Conservation (phyloP, 441 rosid genomes). For the Pelargonium cotyledonis region DNA sequence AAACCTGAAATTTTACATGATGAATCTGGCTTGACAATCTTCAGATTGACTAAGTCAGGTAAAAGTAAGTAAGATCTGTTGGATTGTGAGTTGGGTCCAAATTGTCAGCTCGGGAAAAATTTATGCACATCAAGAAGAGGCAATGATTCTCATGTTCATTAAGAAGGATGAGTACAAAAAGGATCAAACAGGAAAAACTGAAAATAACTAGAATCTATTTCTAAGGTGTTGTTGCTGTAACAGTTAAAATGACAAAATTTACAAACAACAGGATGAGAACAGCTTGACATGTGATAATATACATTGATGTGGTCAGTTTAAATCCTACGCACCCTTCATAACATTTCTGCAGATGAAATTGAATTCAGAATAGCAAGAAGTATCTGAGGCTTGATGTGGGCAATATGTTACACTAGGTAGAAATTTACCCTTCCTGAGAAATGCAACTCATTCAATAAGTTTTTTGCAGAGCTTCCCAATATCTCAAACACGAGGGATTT, state of each 20-base stretch:
- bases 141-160: background rate
- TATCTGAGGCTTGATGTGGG: background rate
- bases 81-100: too few species aligned
- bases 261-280: background rate
- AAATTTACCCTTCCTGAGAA: background rate
- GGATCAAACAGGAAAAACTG: background rate
- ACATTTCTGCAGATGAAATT: background rate
- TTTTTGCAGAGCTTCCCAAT: constrained; percentile 70
- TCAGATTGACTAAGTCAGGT: too few species aligned
- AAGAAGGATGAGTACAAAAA: background rate
- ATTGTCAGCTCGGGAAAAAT: too few species aligned
- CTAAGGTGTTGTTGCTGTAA: background rate
- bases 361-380: background rate
- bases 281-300: background rate
- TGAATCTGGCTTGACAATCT: too few species aligned
- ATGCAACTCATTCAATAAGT: constrained; percentile 22
- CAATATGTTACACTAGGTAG: background rate
- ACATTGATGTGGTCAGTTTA: background rate
- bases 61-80: too few species aligned
- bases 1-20: too few species aligned
- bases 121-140: too few species aligned
- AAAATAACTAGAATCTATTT: background rate
- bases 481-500: constrained; percentile 67
- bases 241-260: constrained; percentile 1
- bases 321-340: background rate